A percentile compares a stretch with the other conserved stretches of the same genome.
These are phyloP conservation scores for Picochlorum sp. DNA, from an alignment of 139 green algal genomes.

Conservation along the genomic window DNA sequence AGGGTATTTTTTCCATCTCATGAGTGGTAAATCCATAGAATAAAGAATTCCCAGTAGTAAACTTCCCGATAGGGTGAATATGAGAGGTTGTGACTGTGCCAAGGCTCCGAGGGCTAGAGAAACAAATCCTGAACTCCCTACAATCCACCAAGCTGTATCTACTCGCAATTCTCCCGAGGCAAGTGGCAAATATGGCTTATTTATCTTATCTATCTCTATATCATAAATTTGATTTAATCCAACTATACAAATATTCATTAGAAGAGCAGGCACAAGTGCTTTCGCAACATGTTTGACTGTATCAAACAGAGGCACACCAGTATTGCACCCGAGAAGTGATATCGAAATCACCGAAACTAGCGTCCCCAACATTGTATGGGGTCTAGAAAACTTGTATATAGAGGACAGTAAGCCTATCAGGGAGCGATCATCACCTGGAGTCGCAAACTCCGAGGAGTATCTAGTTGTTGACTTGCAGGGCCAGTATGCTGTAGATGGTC, in stretches of 20 bases:
- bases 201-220: constrained; percentile 57
- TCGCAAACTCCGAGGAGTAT: too few species aligned
- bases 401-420: too few species aligned
- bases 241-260: constrained; percentile 94
- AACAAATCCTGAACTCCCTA: constrained; percentile 7
- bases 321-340: constrained; percentile 47
- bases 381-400: constrained; percentile 56
- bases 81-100: constrained; percentile 41
- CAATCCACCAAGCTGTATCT: constrained; percentile 21
- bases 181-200: constrained; percentile 96
- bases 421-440: too few species aligned
- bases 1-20: constrained; percentile 88
- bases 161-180: constrained; percentile 76
- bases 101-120: constrained; percentile 32
- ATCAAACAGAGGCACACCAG: too few species aligned
- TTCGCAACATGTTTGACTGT: not conserved
- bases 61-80: constrained; percentile 62
- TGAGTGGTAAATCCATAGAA: constrained; percentile 71
- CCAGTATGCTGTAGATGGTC: too few species aligned
- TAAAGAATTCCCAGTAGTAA: constrained; percentile 82
- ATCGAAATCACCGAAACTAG: constrained; percentile 69
- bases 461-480: too few species aligned
- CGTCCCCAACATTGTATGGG: constrained; percentile 89
- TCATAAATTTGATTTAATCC: constrained; percentile 56
- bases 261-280: constrained; percentile 71